Conservation (phyloP, 1,139 yeast species). For the Wickerhamiella infanticola region DNA sequence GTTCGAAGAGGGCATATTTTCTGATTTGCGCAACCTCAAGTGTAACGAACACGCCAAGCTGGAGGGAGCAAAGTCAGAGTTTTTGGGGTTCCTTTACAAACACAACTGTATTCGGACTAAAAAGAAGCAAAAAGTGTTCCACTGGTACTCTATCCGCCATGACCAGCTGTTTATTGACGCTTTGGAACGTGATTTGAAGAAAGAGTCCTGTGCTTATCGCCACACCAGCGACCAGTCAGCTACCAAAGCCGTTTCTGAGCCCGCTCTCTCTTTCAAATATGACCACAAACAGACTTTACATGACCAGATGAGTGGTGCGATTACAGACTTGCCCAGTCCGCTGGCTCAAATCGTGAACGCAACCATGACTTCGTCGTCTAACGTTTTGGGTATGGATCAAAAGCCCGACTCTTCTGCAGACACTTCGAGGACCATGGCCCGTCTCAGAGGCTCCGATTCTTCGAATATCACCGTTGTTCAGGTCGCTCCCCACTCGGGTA, state of each 20-base stretch:
- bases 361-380: constrained; percentile 7
- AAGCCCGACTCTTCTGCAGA: background rate
- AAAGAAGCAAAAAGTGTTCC: constrained; percentile 91
- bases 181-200: constrained; percentile 76
- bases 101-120: constrained; percentile 86
- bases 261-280: constrained; percentile 28
- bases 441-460: background rate
- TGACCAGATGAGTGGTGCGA: constrained; percentile 23
- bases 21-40: constrained; percentile 75
- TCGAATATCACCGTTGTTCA: background rate
- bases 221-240: constrained; percentile 18
- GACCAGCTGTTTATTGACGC: constrained; percentile 90
- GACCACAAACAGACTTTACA: constrained; percentile 25
- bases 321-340: constrained; percentile 20
- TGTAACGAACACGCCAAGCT: constrained; percentile 79
- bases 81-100: constrained; percentile 68
- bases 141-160: constrained; percentile 94
- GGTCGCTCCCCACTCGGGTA: background rate
- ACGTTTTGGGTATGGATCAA: background rate
- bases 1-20: constrained; percentile 92
- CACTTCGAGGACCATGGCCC: background rate
- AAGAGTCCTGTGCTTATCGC: constrained; percentile 33
- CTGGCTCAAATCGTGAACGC: constrained; percentile 23
- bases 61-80: constrained; percentile 77
- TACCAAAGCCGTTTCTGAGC: constrained; percentile 28